Conservation (phyloP, 257 asterid genomes). For the Salvia splendens region DNA sequence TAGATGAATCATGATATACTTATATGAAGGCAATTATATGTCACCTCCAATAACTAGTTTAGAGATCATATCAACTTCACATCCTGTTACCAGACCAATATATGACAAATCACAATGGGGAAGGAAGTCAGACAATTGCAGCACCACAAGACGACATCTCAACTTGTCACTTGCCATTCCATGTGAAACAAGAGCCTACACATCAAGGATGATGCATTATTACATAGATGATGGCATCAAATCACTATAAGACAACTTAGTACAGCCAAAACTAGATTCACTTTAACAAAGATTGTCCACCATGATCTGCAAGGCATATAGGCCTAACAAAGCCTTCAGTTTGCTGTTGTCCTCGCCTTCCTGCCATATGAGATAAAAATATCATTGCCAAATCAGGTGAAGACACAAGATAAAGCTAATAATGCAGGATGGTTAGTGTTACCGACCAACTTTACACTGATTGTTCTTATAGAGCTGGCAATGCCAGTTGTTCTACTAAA, state of each 20-base stretch:
- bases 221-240: conserved; percentile 25
- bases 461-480: conserved; percentile 66
- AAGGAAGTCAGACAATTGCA: conserved; percentile 61
- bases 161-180: conserved; percentile 44
- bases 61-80: conserved; percentile 49
- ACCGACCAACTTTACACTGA: conserved; percentile 67
- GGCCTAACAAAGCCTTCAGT: conserved; percentile 72
- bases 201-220: conserved; percentile 33
- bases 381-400: conserved; percentile 21
- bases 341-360: conserved; percentile 54
- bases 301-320: conserved; percentile 79
- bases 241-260: conserved; percentile 25
- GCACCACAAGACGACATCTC: conserved; percentile 50
- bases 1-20: conserved; percentile 26
- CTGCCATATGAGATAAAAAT: conserved; percentile 44
- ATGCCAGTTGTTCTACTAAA: conserved; percentile 54
- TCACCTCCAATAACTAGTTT: conserved; percentile 59
- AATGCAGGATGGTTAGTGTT: conserved; percentile 21
- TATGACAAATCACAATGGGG: conserved; percentile 66
- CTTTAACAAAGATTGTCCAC: conserved; percentile 50
- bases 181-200: conserved; percentile 79
- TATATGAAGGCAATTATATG: conserved; percentile 15
- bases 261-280: conserved; percentile 38
- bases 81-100: conserved; percentile 63
- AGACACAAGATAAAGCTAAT: conserved; percentile 28